Conservation (phyloP, 2,329 filamentous ascomycete genomes). For the Dothideomycetes sp. region DNA sequence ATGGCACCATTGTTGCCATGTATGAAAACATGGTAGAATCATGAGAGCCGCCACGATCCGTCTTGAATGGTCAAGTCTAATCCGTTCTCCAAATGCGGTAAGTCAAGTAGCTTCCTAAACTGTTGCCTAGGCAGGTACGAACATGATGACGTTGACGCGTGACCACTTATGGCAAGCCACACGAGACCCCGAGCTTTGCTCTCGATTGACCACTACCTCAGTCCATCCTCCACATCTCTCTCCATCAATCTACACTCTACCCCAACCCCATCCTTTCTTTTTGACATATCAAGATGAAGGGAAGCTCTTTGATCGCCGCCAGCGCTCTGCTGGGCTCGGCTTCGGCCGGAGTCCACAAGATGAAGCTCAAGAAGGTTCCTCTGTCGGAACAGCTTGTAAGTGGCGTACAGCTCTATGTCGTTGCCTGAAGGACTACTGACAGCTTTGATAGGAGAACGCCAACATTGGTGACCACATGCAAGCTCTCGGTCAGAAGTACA, state of each 20-base stretch:
- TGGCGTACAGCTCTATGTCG: conserved; percentile 19
- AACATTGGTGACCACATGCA: conserved; percentile 74
- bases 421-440: conserved; percentile 19
- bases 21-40: too few species aligned
- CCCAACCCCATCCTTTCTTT: not conserved
- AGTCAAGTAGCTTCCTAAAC: too few species aligned
- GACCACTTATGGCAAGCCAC: too few species aligned
- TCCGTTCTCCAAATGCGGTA: too few species aligned
- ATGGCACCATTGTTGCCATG: too few species aligned
- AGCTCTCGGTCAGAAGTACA: conserved; percentile 89
- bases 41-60: too few species aligned
- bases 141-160: too few species aligned
- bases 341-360: conserved; percentile 81
- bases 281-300: conserved; percentile 59
- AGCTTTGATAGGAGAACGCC: conserved; percentile 52
- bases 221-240: conserved; percentile 10
- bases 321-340: conserved; percentile 73
- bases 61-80: too few species aligned
- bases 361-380: conserved; percentile 96
- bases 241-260: too few species aligned
- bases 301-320: conserved; percentile 66
- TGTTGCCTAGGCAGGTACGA: too few species aligned
- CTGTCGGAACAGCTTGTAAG: conserved; percentile 84
- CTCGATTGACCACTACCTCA: conserved; percentile 5
- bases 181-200: conserved; percentile 1